Conservation (phyloP, 305 asterid genomes). For the Fraxinus latifolia region DNA sequence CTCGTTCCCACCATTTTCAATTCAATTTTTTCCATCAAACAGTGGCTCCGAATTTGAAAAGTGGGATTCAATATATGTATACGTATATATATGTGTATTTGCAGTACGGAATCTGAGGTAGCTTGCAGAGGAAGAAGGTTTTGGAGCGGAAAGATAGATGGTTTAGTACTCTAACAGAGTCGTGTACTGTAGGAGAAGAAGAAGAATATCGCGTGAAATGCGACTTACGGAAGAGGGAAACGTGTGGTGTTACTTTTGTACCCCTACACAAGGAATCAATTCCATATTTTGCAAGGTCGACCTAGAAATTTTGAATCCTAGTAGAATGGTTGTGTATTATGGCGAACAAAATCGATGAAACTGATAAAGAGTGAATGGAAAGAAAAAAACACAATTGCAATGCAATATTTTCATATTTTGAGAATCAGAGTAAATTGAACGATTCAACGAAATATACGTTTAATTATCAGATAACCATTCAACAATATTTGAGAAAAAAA, state of each 20-base stretch:
- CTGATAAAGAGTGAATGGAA: neutral
- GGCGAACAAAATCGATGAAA: neutral
- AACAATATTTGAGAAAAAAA: neutral
- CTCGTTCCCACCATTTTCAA: constrained; percentile 32
- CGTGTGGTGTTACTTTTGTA: constrained; percentile 30
- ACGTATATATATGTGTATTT: neutral
- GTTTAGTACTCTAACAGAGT: neutral
- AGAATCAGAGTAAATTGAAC: neutral
- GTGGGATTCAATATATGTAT: neutral
- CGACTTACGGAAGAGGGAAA: constrained; percentile 34
- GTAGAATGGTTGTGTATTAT: neutral
- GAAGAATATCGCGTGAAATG: constrained; percentile 31
- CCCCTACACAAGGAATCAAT: constrained; percentile 12
- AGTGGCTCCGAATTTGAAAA: neutral
- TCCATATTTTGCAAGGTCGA: neutral
- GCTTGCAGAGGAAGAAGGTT: constrained; percentile 28
- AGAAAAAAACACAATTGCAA: neutral
- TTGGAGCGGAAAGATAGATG: neutral
- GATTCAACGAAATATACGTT: neutral
- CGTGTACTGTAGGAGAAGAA: neutral
- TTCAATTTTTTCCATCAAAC: neutral
- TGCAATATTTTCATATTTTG: neutral
- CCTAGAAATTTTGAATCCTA: neutral
- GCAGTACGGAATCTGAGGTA: neutral
- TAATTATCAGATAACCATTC: neutral